Evolutionary conservation across 2,329 filamentous ascomycete genomes (phyloP), one percentile per base, ranked within the genome.

Genomic region (Emericellopsis cladophorae): DNA sequence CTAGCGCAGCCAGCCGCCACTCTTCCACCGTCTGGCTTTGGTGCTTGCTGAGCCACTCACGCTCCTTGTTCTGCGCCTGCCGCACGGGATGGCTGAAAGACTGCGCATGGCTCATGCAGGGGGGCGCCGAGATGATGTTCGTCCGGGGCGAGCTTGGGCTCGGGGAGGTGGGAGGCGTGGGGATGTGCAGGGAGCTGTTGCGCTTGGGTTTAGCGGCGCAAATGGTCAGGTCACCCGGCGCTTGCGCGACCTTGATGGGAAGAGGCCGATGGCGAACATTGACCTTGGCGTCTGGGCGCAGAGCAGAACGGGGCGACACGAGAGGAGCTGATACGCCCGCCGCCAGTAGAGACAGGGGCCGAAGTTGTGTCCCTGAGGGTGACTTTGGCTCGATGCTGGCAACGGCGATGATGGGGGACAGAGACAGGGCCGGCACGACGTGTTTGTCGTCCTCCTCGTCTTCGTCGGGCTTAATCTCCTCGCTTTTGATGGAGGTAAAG

Each of bases 1-100:
- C 34, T 1, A 43, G 41, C 2, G 41, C 41, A 4, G 21, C 37
- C 14, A 39, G 31, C 2, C 41, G 37, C 41, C 41, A 43, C 7
- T 43, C 41, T n/a, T 43, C 26, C n/a, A 37, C 41, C 16, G 41
- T 43, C 41, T 43, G 31, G 2, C 33, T 31, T 6, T 40, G 41
- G 21, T 43, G 41, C 24, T 18, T 29, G 12, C 21, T 31, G 12
- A 43, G 41, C 41, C 41, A 43, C 32, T 40, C 14, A 4, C 31
- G 35, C 37, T 43, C 41, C 23, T 43, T 40, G 23, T 36, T 24
- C 10, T 16, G 22, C 7, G 37, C 14, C 22, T 39, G 22, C 8
- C 33, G 34, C 12, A 31, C 15, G 6, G 39, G 18, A 5, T 11
- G 31, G 7, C 21, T 26, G 11, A 11, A 11, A 4, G 39, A 26